These are phyloP conservation scores for Furcasterigmium sp. DNA, from an alignment of 2,329 filamentous ascomycete genomes.

Conservation along the genomic window DNA sequence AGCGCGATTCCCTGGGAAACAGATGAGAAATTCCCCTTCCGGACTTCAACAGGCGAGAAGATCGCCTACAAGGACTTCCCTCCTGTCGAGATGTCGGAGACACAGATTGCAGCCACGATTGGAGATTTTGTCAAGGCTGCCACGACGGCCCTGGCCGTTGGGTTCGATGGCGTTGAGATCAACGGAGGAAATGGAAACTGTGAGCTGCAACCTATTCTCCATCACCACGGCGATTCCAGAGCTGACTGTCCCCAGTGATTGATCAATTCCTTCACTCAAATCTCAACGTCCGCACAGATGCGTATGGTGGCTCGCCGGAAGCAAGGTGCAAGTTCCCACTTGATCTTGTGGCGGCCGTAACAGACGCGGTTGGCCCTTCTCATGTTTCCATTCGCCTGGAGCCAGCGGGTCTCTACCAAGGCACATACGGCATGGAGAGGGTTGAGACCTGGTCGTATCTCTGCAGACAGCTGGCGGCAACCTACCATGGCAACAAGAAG, in stretches of 20 bases:
- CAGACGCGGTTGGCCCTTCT: constrained; percentile 18
- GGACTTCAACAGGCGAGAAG: constrained; percentile 8
- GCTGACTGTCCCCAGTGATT: neutral
- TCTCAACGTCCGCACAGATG: constrained; percentile 21
- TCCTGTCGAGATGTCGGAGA: constrained; percentile 31
- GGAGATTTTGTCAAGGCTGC: constrained; percentile 18
- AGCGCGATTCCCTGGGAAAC: constrained; percentile 11
- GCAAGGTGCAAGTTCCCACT: constrained; percentile 24
- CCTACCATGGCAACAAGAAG: constrained; percentile 17
- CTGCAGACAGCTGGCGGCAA: constrained; percentile 29
- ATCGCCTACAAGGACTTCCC: constrained; percentile 21
- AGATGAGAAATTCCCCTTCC: constrained; percentile 15
- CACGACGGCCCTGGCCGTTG: constrained; percentile 24
- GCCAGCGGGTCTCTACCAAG: constrained; percentile 40
- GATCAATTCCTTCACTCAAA: constrained; percentile 17
- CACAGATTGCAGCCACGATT: constrained; percentile 17
- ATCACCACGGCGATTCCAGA: too few relatives aligned
- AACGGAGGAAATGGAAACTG: constrained; percentile 16
- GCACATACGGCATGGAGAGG: constrained; percentile 36
- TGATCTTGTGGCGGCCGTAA: constrained; percentile 21
- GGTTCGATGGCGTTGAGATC: constrained; percentile 44
- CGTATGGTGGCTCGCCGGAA: constrained; percentile 23
- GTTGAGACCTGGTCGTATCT: constrained; percentile 41
- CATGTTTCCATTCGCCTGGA: constrained; percentile 21
- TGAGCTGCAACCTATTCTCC: too few relatives aligned